Percentiles rank a stretch among this genome's conserved stretches.
Conservation (phyloP, 2,329 filamentous ascomycete genomes). For the Colletotrichum costaricense region DNA sequence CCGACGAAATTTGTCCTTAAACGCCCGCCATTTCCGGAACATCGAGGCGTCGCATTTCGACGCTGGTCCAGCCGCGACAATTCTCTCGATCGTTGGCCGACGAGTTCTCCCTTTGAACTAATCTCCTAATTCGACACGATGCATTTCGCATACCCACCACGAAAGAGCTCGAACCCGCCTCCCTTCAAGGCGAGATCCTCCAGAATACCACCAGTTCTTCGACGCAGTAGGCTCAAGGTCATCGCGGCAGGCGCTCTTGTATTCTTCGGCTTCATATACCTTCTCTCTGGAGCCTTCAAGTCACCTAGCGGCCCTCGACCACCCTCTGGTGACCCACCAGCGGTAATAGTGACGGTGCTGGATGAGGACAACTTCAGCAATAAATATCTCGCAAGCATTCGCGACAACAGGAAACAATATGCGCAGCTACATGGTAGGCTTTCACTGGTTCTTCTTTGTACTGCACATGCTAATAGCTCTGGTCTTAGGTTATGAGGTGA, state of each 20-base stretch:
- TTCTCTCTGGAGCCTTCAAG: constrained; percentile 56
- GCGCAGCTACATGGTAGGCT: constrained; percentile 84
- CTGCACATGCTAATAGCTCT: constrained; percentile 32
- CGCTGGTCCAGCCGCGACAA: not conserved
- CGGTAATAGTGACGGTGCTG: constrained; percentile 87
- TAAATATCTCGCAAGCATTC: constrained; percentile 78
- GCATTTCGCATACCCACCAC: constrained; percentile 91
- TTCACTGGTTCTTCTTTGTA: constrained; percentile 7
- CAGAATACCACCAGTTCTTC: constrained; percentile 58
- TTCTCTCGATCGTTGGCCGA: constrained; percentile 1
- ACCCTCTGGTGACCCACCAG: constrained; percentile 67
- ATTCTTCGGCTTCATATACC: constrained; percentile 69
- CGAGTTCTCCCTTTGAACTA: not conserved
- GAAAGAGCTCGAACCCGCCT: constrained; percentile 82
- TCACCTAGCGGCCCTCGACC: constrained; percentile 38
- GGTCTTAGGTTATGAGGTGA: constrained; percentile 81
- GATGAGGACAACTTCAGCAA: constrained; percentile 74
- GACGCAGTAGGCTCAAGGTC: constrained; percentile 72
- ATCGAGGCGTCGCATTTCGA: not conserved
- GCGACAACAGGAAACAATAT: constrained; percentile 86
- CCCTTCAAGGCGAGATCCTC: constrained; percentile 74
- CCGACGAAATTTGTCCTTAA: not conserved
- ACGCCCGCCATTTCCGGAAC: not conserved
- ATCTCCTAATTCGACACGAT: constrained; percentile 58
- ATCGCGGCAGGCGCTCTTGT: constrained; percentile 65